phyloP scores from a whole-genome alignment of 1,284 basidiomycete genomes.

The Golubevia pallescens region DNA sequence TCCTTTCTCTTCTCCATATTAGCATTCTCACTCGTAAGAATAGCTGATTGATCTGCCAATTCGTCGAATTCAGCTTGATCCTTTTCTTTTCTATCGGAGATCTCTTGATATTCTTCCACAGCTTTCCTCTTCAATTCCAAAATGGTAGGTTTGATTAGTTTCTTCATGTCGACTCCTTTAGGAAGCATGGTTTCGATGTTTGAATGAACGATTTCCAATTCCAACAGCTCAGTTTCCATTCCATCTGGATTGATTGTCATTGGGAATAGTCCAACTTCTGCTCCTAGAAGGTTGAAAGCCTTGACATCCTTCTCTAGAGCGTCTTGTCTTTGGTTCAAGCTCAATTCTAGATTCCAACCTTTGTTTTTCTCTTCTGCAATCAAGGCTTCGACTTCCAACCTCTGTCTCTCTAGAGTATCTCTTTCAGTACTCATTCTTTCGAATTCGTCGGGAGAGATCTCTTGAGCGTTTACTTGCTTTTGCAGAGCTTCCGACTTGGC shows the following conservation, averaged over 20 bases:
- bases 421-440: constrained; percentile 46
- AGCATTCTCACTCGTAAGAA: background rate
- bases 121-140: background rate
- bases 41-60: background rate
- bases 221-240: background rate
- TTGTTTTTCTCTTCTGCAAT: constrained; percentile 34
- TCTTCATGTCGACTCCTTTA: constrained; percentile 31
- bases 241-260: constrained; percentile 14
- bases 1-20: background rate
- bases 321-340: constrained; percentile 44
- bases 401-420: constrained; percentile 38
- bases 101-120: background rate
- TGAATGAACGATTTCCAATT: background rate
- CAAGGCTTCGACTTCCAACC: constrained; percentile 14
- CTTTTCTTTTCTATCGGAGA: background rate
- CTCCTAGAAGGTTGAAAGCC: constrained; percentile 36
- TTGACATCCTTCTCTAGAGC: constrained; percentile 45
- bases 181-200: constrained; percentile 31
- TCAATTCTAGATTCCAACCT: constrained; percentile 44
- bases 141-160: background rate
- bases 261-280: constrained; percentile 39
- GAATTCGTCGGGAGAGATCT: constrained; percentile 54
- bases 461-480: constrained; percentile 45
- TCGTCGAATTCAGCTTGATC: background rate
- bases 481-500: constrained; percentile 33